Evolutionary conservation across 208 protist genomes (phyloP), one percentile per base, ranked within the genome.

Genomic region (Acanthamoeba polyphaga): DNA sequence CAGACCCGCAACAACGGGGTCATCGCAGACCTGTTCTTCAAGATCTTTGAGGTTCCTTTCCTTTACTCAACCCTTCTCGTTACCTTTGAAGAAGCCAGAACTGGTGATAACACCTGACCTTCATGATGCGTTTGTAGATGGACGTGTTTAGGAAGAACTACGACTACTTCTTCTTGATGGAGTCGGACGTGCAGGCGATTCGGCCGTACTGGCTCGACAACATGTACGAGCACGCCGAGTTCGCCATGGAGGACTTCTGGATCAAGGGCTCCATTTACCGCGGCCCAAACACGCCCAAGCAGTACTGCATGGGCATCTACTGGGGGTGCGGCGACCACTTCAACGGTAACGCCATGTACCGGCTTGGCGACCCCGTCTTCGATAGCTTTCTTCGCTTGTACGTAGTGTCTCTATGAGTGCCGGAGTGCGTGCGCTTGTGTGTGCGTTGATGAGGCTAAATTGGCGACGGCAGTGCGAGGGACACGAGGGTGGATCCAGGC

Each of bases 161-260:
- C 74, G 92, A 94, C 74, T 94, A 94, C 58, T 84, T 87, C 62
- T 88, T 94, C 19, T 38, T 88, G 34, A 94, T 94, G 92, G 92
- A 94, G 58, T 74, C 92, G n/a, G 92, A 94, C 55, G 53, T 87
- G 34, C 32, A 53, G 76, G 27, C 92, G 7, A 55, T 94, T 17
- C 72, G 92, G 27, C 74, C 92, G 38, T 87, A 76, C 72, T 94
- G 92, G 92, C 51, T 94, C 38, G 92, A 94, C 60, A 94, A 87
- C 51, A 46, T 94, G 15, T 94, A 94, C 62, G 92, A 88, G 46
- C 66, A 93, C 66, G 89, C 70, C 46, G 89, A 93, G 89, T 93
- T 80, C 89, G 49, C 74, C 2, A 24, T 94, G 49, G 72, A 82
- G 62, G 92, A 94, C 22, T 94, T 94, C 29, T 94, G 68, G 72